Evolutionary conservation across 352 stramenopile species (phyloP).

Genomic region (Globisporangium iwayamae): DNA sequence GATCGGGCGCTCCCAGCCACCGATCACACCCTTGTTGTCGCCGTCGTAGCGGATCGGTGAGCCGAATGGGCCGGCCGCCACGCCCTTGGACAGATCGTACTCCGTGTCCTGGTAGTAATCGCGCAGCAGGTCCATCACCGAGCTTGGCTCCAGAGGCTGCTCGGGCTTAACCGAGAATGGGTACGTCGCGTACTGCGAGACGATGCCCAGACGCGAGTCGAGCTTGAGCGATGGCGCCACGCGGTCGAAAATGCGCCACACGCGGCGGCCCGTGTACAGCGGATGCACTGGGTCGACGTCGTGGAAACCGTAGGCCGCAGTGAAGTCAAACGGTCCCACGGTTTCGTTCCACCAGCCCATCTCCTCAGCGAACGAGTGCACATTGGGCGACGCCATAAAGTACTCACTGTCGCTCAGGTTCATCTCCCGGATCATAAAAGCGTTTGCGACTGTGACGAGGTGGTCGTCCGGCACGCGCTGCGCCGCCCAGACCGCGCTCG

Average conservation of each 20-base stretch:
- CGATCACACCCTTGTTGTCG: constrained; percentile 31
- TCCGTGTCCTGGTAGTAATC: constrained; percentile 85
- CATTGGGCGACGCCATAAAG: constrained; percentile 88
- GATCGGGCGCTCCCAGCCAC: constrained; percentile 82
- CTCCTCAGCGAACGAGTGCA: constrained; percentile 77
- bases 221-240: constrained; percentile 76
- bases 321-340: constrained; percentile 48
- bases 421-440: constrained; percentile 91
- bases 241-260: constrained; percentile 88
- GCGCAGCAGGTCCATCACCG: constrained; percentile 70
- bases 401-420: constrained; percentile 67
- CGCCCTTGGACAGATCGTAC: constrained; percentile 73
- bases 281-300: constrained; percentile 56
- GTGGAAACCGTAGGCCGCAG: constrained; percentile 11
- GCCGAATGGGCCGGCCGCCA: constrained; percentile 83
- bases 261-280: constrained; percentile 74
- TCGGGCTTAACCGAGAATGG: constrained; percentile 90
- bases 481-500: constrained; percentile 90
- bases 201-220: constrained; percentile 51
- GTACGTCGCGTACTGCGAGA: constrained; percentile 75
- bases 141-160: constrained; percentile 37
- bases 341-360: constrained; percentile 83
- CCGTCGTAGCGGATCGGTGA: constrained; percentile 76
- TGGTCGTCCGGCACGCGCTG: constrained; percentile 90
- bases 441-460: constrained; percentile 90